Conservation (phyloP, 257 asterid genomes). For the Solanum clarkiae region DNA sequence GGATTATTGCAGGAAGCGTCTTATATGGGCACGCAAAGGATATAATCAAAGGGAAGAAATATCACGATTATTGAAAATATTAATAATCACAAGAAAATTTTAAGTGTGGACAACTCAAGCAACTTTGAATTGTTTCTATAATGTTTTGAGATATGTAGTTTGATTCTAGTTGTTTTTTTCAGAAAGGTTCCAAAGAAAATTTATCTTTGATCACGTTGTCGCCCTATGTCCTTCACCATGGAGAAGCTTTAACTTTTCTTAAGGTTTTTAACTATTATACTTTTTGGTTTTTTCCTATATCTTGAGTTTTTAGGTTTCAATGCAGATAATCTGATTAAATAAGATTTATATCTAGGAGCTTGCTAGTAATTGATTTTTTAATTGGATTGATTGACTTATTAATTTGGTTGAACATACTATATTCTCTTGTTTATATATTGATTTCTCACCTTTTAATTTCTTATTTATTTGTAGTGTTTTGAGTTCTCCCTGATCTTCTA, state of each 20-base stretch:
- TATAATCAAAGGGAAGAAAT: background rate
- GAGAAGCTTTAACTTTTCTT: background rate
- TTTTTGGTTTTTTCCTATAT: background rate
- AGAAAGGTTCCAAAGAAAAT: background rate
- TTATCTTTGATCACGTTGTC: no score
- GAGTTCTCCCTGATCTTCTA: background rate
- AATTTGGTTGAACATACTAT: background rate
- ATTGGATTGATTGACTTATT: background rate
- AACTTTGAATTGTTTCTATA: no score
- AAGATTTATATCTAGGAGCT: background rate
- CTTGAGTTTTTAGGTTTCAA: background rate
- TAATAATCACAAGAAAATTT: background rate
- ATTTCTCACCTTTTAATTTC: background rate
- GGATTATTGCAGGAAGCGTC: background rate
- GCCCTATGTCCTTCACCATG: background rate
- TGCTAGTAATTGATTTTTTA: background rate
- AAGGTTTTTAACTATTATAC: background rate
- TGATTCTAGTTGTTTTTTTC: background rate
- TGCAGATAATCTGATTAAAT: background rate
- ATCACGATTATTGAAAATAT: background rate
- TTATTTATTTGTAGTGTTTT: background rate
- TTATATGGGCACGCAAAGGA: background rate
- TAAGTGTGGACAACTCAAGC: background rate
- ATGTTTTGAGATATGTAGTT: background rate
- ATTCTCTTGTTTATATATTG: no score